Evolutionary conservation across 139 green algal species (phyloP).

Genomic region (Volvox reticuliferus): DNA sequence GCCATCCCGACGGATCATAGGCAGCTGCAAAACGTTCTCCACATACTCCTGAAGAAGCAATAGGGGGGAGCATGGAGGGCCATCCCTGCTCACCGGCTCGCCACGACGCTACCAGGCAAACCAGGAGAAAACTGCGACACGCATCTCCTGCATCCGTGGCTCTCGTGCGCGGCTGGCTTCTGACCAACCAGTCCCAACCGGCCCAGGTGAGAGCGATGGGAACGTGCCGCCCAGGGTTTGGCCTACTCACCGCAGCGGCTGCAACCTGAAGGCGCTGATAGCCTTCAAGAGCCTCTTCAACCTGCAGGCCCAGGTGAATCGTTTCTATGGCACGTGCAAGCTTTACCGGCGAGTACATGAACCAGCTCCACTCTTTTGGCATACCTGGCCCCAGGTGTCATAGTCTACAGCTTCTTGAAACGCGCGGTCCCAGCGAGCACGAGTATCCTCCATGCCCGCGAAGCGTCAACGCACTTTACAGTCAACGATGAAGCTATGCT

Average conservation of each 20-base stretch:
- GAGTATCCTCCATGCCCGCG: slow-evolving; percentile 57
- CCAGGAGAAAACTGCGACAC: no score
- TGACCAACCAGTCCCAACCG: no score
- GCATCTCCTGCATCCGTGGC: no score
- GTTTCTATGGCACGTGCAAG: not conserved
- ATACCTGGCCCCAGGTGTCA: slow-evolving; percentile 70
- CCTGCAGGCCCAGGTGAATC: slow-evolving; percentile 25
- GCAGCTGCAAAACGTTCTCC: slow-evolving; percentile 69
- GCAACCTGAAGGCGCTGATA: slow-evolving; percentile 72
- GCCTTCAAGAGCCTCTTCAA: slow-evolving; percentile 65
- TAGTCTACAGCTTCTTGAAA: slow-evolving; percentile 68
- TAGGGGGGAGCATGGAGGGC: no score
- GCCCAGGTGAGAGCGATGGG: no score
- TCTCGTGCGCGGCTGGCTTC: no score
- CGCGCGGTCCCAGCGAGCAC: slow-evolving; percentile 59
- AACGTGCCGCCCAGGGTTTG: not conserved
- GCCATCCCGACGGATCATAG: slow-evolving; percentile 48
- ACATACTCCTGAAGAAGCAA: slow-evolving; percentile 60
- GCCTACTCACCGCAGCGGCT: slow-evolving; percentile 55
- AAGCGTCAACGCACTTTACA: not conserved
- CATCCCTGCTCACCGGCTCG: no score
- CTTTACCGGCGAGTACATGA: not conserved
- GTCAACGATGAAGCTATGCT: not conserved
- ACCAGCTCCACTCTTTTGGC: not conserved
- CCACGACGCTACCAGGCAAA: no score